Percentiles rank a stretch among this genome's conserved stretches.
Evolutionary conservation across 2,329 filamentous ascomycete species (phyloP).

Genomic region (Xylaria sp.): DNA sequence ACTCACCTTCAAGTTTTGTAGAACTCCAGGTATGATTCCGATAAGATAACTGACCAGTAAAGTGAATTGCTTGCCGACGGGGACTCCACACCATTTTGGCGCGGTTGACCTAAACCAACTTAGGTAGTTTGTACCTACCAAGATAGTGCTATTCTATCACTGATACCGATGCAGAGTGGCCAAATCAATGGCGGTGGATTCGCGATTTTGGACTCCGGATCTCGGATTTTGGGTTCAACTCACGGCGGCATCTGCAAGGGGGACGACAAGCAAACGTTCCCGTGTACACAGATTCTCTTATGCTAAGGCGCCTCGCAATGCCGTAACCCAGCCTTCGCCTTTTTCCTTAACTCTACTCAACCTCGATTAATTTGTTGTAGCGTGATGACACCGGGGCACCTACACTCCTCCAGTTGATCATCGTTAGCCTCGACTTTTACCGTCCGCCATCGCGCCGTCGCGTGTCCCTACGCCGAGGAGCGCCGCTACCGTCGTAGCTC

Average conservation of each 20-base stretch:
- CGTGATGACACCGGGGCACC: constrained; percentile 3
- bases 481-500: constrained; percentile 15
- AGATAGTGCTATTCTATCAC: constrained; percentile 16
- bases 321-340: constrained; percentile 5
- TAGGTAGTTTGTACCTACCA: too few species aligned
- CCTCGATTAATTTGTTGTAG: not conserved
- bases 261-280: constrained; percentile 9
- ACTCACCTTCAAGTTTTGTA: not conserved
- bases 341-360: not conserved
- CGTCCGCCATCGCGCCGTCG: constrained; percentile 5
- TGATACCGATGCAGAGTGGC: constrained; percentile 26
- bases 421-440: not conserved
- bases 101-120: too few species aligned
- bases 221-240: constrained; percentile 10
- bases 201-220: constrained; percentile 6
- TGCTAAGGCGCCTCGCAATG: constrained; percentile 11
- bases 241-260: constrained; percentile 23
- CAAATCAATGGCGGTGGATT: constrained; percentile 30
- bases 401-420: not conserved
- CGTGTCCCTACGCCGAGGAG: constrained; percentile 18
- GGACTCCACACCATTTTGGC: not conserved
- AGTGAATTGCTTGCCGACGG: too few species aligned
- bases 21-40: not conserved
- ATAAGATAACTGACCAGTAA: constrained; percentile 2
- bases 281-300: not conserved